A percentile compares a stretch with the other conserved stretches of the same genome.
phyloP scores from a whole-genome alignment of 495 filamentous ascomycete genomes.

The Hypoxylon rickii region DNA sequence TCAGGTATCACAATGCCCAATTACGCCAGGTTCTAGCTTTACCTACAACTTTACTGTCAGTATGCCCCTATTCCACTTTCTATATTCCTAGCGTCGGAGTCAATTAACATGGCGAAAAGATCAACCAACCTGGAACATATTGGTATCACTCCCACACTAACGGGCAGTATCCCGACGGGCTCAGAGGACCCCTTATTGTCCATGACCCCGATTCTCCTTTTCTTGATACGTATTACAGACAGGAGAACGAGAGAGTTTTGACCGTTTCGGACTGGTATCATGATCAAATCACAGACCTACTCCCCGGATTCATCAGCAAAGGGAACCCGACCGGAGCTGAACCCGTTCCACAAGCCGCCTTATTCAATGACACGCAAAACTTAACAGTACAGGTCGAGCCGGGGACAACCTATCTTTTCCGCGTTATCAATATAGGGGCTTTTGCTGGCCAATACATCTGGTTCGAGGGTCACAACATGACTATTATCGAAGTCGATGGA shows the following conservation, averaged over 20 bases:
- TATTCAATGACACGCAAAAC: slow-evolving; percentile 72
- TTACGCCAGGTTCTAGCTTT: slow-evolving; percentile 65
- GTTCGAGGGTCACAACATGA: slow-evolving; percentile 73
- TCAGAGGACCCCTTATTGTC: slow-evolving; percentile 71
- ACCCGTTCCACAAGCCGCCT: slow-evolving; percentile 66
- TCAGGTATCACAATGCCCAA: slow-evolving; percentile 68
- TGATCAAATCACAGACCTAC: slow-evolving; percentile 61
- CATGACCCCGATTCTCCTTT: slow-evolving; percentile 68
- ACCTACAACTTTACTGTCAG: slow-evolving; percentile 79
- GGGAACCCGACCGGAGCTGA: slow-evolving; percentile 65
- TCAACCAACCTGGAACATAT: slow-evolving; percentile 74
- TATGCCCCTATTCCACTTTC: too few species aligned
- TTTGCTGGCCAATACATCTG: slow-evolving; percentile 73
- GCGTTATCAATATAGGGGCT: slow-evolving; percentile 72
- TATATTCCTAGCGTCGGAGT: neutral
- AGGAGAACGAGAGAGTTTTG: slow-evolving; percentile 68
- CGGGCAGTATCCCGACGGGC: slow-evolving; percentile 76
- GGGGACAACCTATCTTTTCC: slow-evolving; percentile 80
- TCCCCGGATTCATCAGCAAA: slow-evolving; percentile 61
- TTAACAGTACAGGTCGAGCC: slow-evolving; percentile 58
- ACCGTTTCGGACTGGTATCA: slow-evolving; percentile 73
- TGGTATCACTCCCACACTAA: slow-evolving; percentile 81
- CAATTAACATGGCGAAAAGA: slow-evolving; percentile 39
- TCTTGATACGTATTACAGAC: slow-evolving; percentile 47
- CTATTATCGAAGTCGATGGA: slow-evolving; percentile 61